These are phyloP conservation scores for Sextonia rubra DNA, from an alignment of 164 flowering plant species.

Conservation along the genomic window DNA sequence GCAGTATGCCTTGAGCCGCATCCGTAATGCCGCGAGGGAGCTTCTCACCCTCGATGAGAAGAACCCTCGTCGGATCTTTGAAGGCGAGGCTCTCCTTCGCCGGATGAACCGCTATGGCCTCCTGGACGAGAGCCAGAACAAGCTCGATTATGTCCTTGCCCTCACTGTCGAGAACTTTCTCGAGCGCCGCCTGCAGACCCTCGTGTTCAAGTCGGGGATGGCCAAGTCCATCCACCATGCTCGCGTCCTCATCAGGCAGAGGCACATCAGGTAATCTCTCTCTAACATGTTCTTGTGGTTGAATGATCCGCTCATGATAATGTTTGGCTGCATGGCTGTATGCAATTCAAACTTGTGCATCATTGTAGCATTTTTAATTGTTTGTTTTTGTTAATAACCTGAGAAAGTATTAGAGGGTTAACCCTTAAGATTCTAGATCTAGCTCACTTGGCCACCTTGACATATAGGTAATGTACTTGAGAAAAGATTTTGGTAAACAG, in stretches of 20 bases:
- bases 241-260: constrained; percentile 58
- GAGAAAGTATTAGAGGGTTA: no score
- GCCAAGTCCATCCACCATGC: constrained; percentile 71
- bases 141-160: constrained; percentile 71
- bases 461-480: no score
- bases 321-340: no score
- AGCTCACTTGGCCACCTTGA: no score
- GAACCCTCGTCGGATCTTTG: constrained; percentile 54
- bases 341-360: no score
- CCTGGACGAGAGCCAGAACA: constrained; percentile 64
- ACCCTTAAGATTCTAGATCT: no score
- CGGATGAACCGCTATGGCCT: constrained; percentile 63
- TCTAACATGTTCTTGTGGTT: no score
- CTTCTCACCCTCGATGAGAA: constrained; percentile 67
- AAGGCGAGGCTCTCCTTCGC: constrained; percentile 60
- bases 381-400: no score
- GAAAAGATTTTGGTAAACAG: no score
- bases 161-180: constrained; percentile 66
- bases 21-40: constrained; percentile 51
- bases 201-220: constrained; percentile 64
- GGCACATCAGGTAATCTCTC: constrained; percentile 41
- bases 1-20: constrained; percentile 58
- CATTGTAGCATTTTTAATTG: no score
- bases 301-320: no score
- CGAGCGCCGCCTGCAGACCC: constrained; percentile 64